These are phyloP conservation scores for Daldinia loculata DNA, from an alignment of 495 filamentous ascomycete species.

Conservation along the genomic window DNA sequence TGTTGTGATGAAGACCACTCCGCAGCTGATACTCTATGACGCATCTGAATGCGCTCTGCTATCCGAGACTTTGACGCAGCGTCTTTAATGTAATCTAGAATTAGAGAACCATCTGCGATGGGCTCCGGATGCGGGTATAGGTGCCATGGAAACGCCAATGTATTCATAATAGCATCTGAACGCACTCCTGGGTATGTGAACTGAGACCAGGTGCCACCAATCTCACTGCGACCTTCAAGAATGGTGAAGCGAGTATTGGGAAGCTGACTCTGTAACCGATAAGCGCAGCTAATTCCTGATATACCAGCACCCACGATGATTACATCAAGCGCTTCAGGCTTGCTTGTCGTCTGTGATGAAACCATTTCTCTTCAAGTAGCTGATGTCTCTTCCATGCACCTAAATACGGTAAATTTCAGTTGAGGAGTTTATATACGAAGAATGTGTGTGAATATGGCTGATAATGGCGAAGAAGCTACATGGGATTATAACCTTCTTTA, in stretches of 20 bases:
- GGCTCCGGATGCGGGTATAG: conserved; percentile 62
- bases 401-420: neutral
- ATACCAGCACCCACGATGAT: conserved; percentile 72
- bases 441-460: neutral
- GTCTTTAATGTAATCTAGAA: conserved; percentile 64
- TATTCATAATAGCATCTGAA: conserved; percentile 67
- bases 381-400: neutral
- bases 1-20: neutral
- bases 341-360: neutral
- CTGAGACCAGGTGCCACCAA: conserved; percentile 72
- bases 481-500: neutral
- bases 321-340: conserved; percentile 53
- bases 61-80: conserved; percentile 64
- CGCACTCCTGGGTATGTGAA: conserved; percentile 71
- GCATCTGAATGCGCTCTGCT: conserved; percentile 61
- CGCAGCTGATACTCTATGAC: neutral
- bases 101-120: conserved; percentile 65
- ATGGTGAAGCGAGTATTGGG: conserved; percentile 62
- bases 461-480: neutral
- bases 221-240: conserved; percentile 62
- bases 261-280: conserved; percentile 65
- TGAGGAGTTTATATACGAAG: neutral
- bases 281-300: conserved; percentile 72
- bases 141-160: conserved; percentile 69
- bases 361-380: neutral